phyloP scores from a whole-genome alignment of 2,329 filamentous ascomycete species.

The Polychaeton citri region DNA sequence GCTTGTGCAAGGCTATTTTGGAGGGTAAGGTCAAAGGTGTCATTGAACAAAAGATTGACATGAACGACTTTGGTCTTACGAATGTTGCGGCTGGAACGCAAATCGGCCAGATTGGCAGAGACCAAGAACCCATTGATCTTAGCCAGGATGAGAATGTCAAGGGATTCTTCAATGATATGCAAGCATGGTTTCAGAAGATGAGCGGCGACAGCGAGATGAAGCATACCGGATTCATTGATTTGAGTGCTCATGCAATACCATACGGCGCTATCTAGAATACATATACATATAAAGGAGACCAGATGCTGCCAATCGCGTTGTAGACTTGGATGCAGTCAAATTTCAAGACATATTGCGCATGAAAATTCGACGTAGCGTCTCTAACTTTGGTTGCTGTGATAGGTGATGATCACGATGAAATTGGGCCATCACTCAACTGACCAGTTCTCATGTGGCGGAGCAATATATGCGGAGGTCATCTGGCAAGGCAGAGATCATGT shows the following conservation, averaged over 20 bases:
- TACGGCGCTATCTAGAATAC: conserved; percentile 22
- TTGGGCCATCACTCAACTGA: too few relatives aligned
- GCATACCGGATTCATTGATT: conserved; percentile 34
- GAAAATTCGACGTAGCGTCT: too few relatives aligned
- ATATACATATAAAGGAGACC: too few relatives aligned
- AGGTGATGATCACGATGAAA: too few relatives aligned
- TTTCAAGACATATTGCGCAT: too few relatives aligned
- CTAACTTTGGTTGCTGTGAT: too few relatives aligned
- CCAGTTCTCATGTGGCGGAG: too few relatives aligned
- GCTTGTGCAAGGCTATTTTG: conserved; percentile 32
- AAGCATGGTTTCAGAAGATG: conserved; percentile 29
- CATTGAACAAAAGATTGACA: conserved; percentile 32
- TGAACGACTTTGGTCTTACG: conserved; percentile 37
- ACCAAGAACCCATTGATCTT: conserved; percentile 40
- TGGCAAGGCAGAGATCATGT: too few relatives aligned
- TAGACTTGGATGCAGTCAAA: too few relatives aligned
- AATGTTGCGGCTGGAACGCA: conserved; percentile 36
- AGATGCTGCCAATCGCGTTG: too few relatives aligned
- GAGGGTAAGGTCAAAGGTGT: conserved; percentile 34
- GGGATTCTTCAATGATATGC: conserved; percentile 36
- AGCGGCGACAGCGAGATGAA: conserved; percentile 24
- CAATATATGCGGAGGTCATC: too few relatives aligned
- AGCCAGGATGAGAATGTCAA: conserved; percentile 27
- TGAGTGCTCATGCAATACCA: conserved; percentile 24
- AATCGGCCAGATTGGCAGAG: conserved; percentile 40